Evolutionary conservation across 2,329 filamentous ascomycete species (phyloP), one percentile per base, ranked within the genome.

Genomic region (Tolypocladium sp.): DNA sequence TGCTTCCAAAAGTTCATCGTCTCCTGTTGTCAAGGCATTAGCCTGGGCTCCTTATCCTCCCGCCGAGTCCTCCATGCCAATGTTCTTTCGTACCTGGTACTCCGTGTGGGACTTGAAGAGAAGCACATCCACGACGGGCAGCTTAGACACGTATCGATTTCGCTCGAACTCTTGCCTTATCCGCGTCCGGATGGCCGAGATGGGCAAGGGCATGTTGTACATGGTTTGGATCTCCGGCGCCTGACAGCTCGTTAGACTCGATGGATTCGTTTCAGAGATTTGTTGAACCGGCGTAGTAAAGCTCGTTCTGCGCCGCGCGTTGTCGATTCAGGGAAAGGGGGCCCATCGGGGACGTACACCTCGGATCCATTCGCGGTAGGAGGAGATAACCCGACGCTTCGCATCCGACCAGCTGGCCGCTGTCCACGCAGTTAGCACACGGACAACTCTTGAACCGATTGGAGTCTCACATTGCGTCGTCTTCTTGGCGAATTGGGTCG

Each of bases 1-100:
- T 99, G 94, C 78, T 97, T 96, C 94, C 94, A 99, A 82, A 90
- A 99, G 80, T 99, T 99, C 82, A 99, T 86, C 58, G 90, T 99
- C 82, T 99, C 94, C 92, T 97, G 67, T 58, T 56, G 42, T 54
- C 60, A 59, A 54, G 40, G 46, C 93, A 66, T 51, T 33, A 51
- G 46, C 46, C 46, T 12, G 27, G 27, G 20, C 17, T 30, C 9
- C 46, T 2, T 9, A n/a, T 33, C 27, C 8, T n/a, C 46, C 27
- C 27, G 27, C 15, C 27, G 5, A 33, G 17, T 12, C 27, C 15
- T 20, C 25, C 46, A 51, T 5, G 9, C 8, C 8, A n/a, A n/a
- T 33, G 27, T 10, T 51, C 15, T 12, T 33, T 61, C 75, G 67
- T 73, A 96, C 92, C 89, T 99, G 94, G 73, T 88, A 97, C 75